These are phyloP conservation scores for Catenaria anguillulae DNA, from an alignment of 371 early-diverging fungal genomes.

Conservation along the genomic window DNA sequence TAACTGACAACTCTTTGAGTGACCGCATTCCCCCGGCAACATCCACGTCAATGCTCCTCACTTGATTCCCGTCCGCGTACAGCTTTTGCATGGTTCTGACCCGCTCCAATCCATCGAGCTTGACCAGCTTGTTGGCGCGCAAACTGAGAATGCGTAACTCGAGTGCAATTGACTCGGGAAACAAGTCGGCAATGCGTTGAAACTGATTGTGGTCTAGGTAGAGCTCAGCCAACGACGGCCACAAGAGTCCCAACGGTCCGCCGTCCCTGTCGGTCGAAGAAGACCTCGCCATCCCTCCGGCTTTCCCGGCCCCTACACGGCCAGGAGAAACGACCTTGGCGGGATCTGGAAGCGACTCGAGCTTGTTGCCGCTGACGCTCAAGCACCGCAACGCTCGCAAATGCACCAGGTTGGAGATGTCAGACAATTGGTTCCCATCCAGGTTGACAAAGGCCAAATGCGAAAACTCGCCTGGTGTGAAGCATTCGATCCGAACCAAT, in stretches of 20 bases:
- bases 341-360: background rate
- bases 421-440: background rate
- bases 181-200: background rate
- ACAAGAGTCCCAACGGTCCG: background rate
- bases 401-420: background rate
- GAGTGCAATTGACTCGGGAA: background rate
- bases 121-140: background rate
- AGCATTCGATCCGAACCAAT: background rate
- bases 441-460: background rate
- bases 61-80: background rate
- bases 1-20: background rate
- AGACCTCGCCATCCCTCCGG: too few species aligned
- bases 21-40: background rate
- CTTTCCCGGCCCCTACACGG: too few species aligned
- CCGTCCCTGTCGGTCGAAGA: background rate
- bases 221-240: background rate
- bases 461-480: background rate
- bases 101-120: background rate
- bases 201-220: constrained; percentile 1
- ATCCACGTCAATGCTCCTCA: background rate
- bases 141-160: background rate
- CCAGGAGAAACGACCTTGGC: background rate
- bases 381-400: background rate
- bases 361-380: background rate
- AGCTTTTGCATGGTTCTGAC: background rate